Conservation (phyloP, 768 basidiomycete genomes). For the Phylloporus sp. region DNA sequence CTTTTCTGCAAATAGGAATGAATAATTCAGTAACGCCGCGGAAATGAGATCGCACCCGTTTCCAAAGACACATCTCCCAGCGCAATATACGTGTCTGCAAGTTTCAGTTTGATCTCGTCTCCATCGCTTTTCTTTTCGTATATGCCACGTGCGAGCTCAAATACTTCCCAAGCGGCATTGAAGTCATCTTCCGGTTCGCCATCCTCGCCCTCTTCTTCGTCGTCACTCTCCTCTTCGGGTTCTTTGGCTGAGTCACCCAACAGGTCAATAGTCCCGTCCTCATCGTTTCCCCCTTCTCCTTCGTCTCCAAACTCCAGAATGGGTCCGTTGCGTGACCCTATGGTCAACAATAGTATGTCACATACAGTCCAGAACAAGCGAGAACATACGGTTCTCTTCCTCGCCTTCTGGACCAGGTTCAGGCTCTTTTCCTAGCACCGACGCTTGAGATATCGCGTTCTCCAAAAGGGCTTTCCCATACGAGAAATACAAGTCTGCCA, state of each 20-base stretch:
- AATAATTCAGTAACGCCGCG: not conserved
- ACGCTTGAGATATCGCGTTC: conserved; percentile 81
- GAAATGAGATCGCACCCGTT: conserved; percentile 60
- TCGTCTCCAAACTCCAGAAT: conserved; percentile 82
- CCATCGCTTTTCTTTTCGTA: conserved; percentile 65
- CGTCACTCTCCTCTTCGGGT: conserved; percentile 48
- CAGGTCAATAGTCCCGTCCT: conserved; percentile 58
- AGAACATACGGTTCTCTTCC: conserved; percentile 34
- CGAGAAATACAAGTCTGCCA: conserved; percentile 82
- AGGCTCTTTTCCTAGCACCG: conserved; percentile 85
- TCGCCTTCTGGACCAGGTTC: conserved; percentile 46
- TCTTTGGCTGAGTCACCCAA: conserved; percentile 57
- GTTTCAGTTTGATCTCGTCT: conserved; percentile 65
- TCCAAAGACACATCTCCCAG: conserved; percentile 97
- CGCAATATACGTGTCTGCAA: conserved; percentile 87
- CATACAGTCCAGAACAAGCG: not conserved
- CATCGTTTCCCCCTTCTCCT: conserved; percentile 62
- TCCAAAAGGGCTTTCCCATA: conserved; percentile 94
- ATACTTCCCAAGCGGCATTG: conserved; percentile 94
- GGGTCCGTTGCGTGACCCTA: conserved; percentile 45
- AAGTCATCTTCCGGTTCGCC: conserved; percentile 94
- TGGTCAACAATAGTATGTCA: conserved; percentile 12
- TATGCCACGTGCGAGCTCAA: conserved; percentile 90
- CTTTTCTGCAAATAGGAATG: conserved; percentile 59
- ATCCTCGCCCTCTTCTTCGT: conserved; percentile 57